Conservation (phyloP, 2,329 filamentous ascomycete species). For the Metarhizium rileyi region DNA sequence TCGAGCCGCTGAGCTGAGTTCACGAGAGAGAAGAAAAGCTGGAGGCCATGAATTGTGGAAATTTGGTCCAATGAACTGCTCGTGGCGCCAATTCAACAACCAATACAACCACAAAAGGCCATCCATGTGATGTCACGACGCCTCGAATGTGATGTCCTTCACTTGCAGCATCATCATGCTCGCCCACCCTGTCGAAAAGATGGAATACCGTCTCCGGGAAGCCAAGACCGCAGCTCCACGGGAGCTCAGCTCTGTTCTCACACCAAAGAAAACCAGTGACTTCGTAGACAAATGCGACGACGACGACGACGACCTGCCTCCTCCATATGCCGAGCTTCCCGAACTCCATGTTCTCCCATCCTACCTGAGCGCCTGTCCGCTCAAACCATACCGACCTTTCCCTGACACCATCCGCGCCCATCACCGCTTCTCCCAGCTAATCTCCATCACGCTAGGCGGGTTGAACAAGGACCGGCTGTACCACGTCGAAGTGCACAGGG, state of each 20-base stretch:
- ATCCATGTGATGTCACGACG: not conserved
- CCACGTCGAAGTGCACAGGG: not conserved
- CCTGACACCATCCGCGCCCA: not conserved
- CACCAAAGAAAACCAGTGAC: not conserved
- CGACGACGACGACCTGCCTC: not conserved
- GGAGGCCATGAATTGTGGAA: too few relatives aligned
- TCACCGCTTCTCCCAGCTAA: not conserved
- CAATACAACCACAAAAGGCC: too few relatives aligned
- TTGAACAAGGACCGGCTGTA: not conserved
- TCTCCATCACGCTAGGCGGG: not conserved
- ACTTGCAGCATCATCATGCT: not conserved
- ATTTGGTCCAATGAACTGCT: too few relatives aligned
- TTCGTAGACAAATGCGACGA: not conserved
- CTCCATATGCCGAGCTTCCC: not conserved
- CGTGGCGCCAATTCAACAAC: too few relatives aligned
- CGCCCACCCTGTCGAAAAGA: not conserved
- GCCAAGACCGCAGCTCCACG: not conserved
- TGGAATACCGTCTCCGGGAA: not conserved
- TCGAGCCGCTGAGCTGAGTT: too few relatives aligned
- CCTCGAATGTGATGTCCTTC: not conserved
- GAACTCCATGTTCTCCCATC: constrained; percentile 1
- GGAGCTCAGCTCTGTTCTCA: not conserved
- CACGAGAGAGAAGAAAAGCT: too few relatives aligned
- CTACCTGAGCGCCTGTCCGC: constrained; percentile 1
- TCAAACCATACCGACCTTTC: constrained; percentile 1